These are phyloP conservation scores for Corymbia citriodora DNA, from an alignment of 441 rosid species.

Conservation along the genomic window DNA sequence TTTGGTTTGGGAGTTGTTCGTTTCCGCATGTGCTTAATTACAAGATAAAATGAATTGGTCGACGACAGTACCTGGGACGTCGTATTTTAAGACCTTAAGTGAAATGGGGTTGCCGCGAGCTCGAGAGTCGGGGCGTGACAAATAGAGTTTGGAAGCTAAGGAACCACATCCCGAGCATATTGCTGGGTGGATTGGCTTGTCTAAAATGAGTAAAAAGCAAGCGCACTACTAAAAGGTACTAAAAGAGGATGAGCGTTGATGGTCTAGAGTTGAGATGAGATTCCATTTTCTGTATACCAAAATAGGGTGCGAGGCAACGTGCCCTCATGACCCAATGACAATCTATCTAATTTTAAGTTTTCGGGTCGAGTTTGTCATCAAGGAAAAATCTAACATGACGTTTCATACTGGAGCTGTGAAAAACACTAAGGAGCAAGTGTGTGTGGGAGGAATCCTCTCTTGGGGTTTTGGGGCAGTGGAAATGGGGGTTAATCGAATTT, in stretches of 20 bases:
- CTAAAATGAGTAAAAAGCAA: neutral
- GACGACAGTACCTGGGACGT: too few species aligned
- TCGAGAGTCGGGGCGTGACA: too few species aligned
- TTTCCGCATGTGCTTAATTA: too few species aligned
- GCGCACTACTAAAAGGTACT: neutral
- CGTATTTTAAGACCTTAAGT: too few species aligned
- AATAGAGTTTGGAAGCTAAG: too few species aligned
- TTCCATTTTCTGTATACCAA: too few species aligned
- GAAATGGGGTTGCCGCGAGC: too few species aligned
- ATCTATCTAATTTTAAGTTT: neutral
- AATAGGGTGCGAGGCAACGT: too few species aligned
- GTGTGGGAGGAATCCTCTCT: accelerated
- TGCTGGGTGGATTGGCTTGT: neutral
- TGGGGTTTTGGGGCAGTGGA: accelerated
- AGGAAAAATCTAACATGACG: neutral
- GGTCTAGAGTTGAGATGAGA: neutral
- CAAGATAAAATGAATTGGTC: too few species aligned
- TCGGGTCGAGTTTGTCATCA: accelerated
- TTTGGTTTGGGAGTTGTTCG: too few species aligned
- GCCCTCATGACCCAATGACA: neutral
- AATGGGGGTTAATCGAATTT: neutral
- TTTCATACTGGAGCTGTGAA: accelerated
- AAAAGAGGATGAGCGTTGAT: neutral
- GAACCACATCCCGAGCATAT: accelerated
- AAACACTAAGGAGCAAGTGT: neutral